Conservation (phyloP, 352 stramenopile genomes). For the Globisporangium parvum region DNA sequence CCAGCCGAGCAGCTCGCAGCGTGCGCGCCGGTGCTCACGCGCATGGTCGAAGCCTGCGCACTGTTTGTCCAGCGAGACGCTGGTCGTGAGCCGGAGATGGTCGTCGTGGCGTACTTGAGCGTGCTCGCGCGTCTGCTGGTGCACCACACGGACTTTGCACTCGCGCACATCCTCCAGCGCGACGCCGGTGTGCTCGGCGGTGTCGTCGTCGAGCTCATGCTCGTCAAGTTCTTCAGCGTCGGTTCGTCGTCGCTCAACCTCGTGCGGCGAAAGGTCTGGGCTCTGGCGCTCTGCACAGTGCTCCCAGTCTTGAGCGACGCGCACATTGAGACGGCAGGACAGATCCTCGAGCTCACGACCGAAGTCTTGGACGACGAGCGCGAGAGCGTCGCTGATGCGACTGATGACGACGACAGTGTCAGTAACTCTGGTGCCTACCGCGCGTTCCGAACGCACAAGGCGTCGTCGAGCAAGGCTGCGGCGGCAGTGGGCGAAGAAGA, state of each 20-base stretch:
- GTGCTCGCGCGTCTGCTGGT: conserved; percentile 49
- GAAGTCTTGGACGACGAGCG: conserved; percentile 70
- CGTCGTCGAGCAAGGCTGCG: conserved; percentile 17
- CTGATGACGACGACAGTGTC: neutral
- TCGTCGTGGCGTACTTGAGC: conserved; percentile 56
- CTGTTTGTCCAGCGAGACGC: conserved; percentile 30
- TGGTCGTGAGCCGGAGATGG: conserved; percentile 44
- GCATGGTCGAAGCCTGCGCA: conserved; percentile 43
- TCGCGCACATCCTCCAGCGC: conserved; percentile 36
- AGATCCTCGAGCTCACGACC: conserved; percentile 56
- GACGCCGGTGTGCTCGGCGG: conserved; percentile 28
- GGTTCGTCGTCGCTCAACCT: conserved; percentile 50
- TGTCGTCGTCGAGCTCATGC: conserved; percentile 48
- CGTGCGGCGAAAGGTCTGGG: conserved; percentile 64
- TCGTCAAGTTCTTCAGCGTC: conserved; percentile 70
- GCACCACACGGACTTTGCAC: conserved; percentile 35
- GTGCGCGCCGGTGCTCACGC: conserved; percentile 26
- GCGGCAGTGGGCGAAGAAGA: conserved; percentile 24
- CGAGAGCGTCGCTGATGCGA: conserved; percentile 8
- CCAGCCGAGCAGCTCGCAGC: conserved; percentile 32
- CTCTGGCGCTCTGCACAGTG: conserved; percentile 38
- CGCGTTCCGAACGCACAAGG: conserved; percentile 36
- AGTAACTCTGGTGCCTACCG: conserved; percentile 35
- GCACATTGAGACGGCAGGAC: conserved; percentile 50
- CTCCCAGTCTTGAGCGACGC: conserved; percentile 31